Conservation (phyloP, 2,329 filamentous ascomycete genomes). For the Neopestalotiopsis rosae region DNA sequence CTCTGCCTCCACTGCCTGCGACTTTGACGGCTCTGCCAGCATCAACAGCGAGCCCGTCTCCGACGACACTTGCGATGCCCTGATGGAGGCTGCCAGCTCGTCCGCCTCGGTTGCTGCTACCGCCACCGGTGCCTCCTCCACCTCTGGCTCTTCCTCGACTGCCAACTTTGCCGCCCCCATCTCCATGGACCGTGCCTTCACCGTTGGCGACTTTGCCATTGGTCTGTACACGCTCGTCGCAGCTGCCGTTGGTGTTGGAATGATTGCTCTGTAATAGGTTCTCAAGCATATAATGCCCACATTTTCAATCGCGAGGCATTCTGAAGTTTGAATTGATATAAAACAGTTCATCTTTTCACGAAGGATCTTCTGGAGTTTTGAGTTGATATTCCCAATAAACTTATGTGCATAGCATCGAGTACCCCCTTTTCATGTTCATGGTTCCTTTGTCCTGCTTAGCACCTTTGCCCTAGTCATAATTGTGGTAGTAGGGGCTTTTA, state of each 20-base stretch:
- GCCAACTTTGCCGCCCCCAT: slow-evolving; percentile 44
- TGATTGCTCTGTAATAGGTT: slow-evolving; percentile 56
- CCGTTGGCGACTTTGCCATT: slow-evolving; percentile 52
- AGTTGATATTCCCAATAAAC: slow-evolving; percentile 1
- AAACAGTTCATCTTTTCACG: not conserved
- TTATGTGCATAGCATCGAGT: slow-evolving; percentile 1
- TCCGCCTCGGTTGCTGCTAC: slow-evolving; percentile 39
- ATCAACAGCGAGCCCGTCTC: slow-evolving; percentile 21
- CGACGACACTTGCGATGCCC: slow-evolving; percentile 59
- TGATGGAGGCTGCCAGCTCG: slow-evolving; percentile 49
- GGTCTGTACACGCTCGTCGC: slow-evolving; percentile 59
- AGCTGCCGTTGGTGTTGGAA: slow-evolving; percentile 55
- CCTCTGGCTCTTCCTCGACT: slow-evolving; percentile 31
- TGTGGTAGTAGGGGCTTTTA: not conserved
- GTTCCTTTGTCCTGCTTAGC: slow-evolving; percentile 1
- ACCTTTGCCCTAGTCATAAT: not conserved
- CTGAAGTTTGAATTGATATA: not conserved
- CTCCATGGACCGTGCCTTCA: slow-evolving; percentile 45
- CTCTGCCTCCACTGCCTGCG: slow-evolving; percentile 55
- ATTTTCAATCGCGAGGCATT: not conserved
- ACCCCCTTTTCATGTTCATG: not conserved
- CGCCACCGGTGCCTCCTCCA: slow-evolving; percentile 29
- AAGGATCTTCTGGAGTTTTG: slow-evolving; percentile 1
- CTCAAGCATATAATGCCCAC: not conserved
- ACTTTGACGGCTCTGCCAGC: slow-evolving; percentile 61